Conservation (phyloP, 2,329 filamentous ascomycete species). For the Basipetospora chlamydospora region DNA sequence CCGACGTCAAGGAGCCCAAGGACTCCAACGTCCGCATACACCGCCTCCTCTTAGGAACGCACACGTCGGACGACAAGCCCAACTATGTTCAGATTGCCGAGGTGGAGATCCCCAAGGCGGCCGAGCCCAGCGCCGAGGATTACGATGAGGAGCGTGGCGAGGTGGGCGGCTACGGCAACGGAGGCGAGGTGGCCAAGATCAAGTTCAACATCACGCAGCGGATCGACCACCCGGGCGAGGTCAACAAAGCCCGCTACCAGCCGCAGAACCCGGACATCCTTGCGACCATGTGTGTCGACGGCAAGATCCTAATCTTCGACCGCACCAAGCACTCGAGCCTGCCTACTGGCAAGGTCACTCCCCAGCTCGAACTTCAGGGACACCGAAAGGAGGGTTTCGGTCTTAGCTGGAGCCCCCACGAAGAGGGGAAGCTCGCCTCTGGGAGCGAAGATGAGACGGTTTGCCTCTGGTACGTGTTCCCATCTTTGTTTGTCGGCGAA, state of each 20-base stretch:
- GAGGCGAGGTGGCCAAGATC: conserved; percentile 53
- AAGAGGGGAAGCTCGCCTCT: conserved; percentile 68
- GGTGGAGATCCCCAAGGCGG: conserved; percentile 76
- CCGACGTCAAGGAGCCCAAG: conserved; percentile 76
- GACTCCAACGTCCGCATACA: conserved; percentile 81
- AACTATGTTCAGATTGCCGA: conserved; percentile 95
- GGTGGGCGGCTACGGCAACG: conserved; percentile 81
- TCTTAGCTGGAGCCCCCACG: conserved; percentile 79
- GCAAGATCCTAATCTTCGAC: conserved; percentile 84
- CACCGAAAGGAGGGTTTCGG: conserved; percentile 86
- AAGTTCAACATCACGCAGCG: conserved; percentile 89
- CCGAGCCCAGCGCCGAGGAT: conserved; percentile 59
- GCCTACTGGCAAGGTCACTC: conserved; percentile 59
- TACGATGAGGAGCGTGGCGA: conserved; percentile 89
- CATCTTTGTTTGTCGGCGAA: too few relatives aligned
- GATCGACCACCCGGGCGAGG: conserved; percentile 90
- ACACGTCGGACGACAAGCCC: conserved; percentile 71
- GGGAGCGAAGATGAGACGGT: conserved; percentile 90
- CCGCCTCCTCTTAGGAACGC: conserved; percentile 82
- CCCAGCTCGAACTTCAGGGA: conserved; percentile 73
- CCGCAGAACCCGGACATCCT: conserved; percentile 96
- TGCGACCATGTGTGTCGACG: conserved; percentile 80
- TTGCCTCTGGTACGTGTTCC: conserved; percentile 55
- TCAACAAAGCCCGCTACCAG: conserved; percentile 97
- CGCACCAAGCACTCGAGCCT: conserved; percentile 79